Percentiles rank a stretch among this genome's conserved stretches.
Conservation (phyloP, 1,284 basidiomycete genomes). For the Apiotrichum domesticum region DNA sequence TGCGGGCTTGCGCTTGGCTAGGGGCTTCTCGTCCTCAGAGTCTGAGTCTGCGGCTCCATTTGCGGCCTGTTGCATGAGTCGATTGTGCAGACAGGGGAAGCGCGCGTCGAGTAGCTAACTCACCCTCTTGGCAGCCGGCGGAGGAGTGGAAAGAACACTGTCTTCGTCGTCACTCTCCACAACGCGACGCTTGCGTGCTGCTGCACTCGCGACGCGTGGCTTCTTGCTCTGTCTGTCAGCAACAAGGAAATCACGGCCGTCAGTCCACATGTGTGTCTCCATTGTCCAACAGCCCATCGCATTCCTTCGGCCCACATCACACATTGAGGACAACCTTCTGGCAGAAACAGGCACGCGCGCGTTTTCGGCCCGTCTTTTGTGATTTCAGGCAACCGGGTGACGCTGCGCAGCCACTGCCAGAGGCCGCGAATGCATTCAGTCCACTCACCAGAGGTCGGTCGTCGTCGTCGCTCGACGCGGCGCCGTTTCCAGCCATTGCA, state of each 20-base stretch:
- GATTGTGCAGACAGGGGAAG: too few relatives aligned
- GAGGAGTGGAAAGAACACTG: background rate
- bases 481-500: background rate
- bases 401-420: too few relatives aligned
- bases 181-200: slow-evolving; percentile 32
- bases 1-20: slow-evolving; percentile 51
- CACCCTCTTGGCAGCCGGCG: too few relatives aligned
- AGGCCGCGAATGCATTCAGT: too few relatives aligned
- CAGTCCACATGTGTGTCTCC: too few relatives aligned
- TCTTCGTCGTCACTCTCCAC: slow-evolving; percentile 35
- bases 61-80: too few relatives aligned
- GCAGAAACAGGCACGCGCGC: background rate
- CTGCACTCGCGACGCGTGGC: slow-evolving; percentile 15
- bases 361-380: background rate
- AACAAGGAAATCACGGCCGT: background rate
- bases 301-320: background rate
- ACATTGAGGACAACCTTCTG: background rate
- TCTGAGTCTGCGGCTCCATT: slow-evolving; percentile 4
- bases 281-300: too few relatives aligned
- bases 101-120: too few relatives aligned
- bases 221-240: slow-evolving; percentile 23
- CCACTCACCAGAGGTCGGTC: slow-evolving; percentile 42
- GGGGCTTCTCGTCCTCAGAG: slow-evolving; percentile 58
- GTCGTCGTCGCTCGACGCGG: slow-evolving; percentile 30
- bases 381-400: too few relatives aligned